A percentile compares a stretch with the other conserved stretches of the same genome.
These are phyloP conservation scores for Pyricularia sp. DNA, from an alignment of 2,329 filamentous ascomycete genomes.

Conservation along the genomic window DNA sequence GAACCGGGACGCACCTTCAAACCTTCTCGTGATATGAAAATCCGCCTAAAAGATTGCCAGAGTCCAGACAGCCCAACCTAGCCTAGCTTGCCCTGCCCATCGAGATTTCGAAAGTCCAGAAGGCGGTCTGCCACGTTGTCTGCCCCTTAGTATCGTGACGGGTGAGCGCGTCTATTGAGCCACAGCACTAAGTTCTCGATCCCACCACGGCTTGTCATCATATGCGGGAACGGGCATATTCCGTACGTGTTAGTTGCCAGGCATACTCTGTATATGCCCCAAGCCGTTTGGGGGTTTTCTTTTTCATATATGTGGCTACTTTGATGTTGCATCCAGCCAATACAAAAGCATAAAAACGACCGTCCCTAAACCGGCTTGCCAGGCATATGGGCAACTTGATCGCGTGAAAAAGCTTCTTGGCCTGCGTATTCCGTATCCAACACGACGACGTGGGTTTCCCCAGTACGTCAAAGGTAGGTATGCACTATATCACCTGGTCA, in stretches of 20 bases:
- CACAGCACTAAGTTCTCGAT: neutral
- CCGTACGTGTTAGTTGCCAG: neutral
- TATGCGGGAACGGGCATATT: neutral
- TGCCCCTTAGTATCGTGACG: neutral
- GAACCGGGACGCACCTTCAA: neutral
- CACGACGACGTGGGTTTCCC: too few relatives aligned
- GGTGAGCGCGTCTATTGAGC: too few relatives aligned
- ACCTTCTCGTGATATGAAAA: neutral
- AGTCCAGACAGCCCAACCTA: neutral
- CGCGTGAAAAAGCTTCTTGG: too few relatives aligned
- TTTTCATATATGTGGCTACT: too few relatives aligned
- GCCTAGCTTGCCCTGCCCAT: neutral
- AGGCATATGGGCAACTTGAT: too few relatives aligned
- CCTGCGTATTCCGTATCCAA: too few relatives aligned
- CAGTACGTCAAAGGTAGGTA: too few relatives aligned
- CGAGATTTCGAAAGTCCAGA: neutral
- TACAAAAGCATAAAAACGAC: too few relatives aligned
- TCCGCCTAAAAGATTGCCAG: neutral
- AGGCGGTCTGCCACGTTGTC: neutral
- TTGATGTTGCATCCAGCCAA: too few relatives aligned
- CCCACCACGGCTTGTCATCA: neutral
- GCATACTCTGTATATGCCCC: neutral
- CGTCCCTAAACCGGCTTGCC: too few relatives aligned
- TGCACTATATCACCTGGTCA: too few relatives aligned
- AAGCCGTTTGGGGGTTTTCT: too few relatives aligned